A percentile compares a stretch with the other conserved stretches of the same genome.
Evolutionary conservation across 495 filamentous ascomycete species (phyloP).

Genomic region (Xylona heveae): DNA sequence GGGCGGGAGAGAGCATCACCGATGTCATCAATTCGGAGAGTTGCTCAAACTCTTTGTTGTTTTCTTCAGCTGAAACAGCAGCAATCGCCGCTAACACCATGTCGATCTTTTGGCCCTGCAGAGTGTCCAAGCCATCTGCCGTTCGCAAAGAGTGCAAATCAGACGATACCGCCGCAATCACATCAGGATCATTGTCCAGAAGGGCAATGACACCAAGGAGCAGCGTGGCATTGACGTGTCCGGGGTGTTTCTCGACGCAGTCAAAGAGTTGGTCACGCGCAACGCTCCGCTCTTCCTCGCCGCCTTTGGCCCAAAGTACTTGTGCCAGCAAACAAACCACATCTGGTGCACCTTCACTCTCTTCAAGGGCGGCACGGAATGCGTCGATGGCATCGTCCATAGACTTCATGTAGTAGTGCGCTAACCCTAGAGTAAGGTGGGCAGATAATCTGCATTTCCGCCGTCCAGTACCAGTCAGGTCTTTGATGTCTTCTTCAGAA

Average conservation of each 20-base stretch:
- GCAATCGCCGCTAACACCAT: slow-evolving; percentile 36
- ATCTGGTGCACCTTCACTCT: slow-evolving; percentile 59
- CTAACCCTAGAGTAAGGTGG: slow-evolving; percentile 68
- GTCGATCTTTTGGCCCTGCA: slow-evolving; percentile 29
- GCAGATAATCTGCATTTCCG: slow-evolving; percentile 55
- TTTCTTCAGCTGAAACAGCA: slow-evolving; percentile 11
- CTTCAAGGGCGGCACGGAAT: slow-evolving; percentile 64
- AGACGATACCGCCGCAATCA: slow-evolving; percentile 54
- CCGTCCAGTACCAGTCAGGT: slow-evolving; percentile 33
- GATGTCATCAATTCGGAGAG: slow-evolving; percentile 39
- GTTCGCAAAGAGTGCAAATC: slow-evolving; percentile 54
- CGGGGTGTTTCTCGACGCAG: slow-evolving; percentile 44
- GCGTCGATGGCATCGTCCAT: slow-evolving; percentile 47
- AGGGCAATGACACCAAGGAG: slow-evolving; percentile 68
- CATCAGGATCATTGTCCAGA: slow-evolving; percentile 57
- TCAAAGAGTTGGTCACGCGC: slow-evolving; percentile 66
- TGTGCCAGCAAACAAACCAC: slow-evolving; percentile 75
- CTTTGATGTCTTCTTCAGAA: slow-evolving; percentile 32
- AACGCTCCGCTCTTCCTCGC: slow-evolving; percentile 45
- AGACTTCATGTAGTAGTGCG: slow-evolving; percentile 43
- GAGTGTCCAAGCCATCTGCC: slow-evolving; percentile 27
- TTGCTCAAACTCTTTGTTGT: slow-evolving; percentile 17
- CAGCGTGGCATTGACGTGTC: slow-evolving; percentile 55
- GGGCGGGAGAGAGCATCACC: slow-evolving; percentile 55
- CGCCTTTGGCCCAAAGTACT: slow-evolving; percentile 79